These are phyloP conservation scores for Nitzschia sp. DNA, from an alignment of 108 stramenopile species.

Conservation along the genomic window DNA sequence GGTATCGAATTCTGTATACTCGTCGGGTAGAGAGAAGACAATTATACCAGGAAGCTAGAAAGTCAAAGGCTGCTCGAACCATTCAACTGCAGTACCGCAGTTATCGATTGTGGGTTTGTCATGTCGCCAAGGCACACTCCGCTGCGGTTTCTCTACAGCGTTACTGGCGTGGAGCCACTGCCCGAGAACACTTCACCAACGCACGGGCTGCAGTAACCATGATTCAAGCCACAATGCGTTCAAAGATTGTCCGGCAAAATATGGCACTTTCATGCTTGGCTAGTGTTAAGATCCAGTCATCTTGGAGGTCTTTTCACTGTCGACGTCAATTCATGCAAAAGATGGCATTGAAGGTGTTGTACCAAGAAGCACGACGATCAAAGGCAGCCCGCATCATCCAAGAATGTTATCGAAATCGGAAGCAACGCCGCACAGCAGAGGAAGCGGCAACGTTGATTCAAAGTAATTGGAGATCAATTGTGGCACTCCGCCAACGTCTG, in stretches of 20 bases:
- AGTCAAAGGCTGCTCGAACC: slow-evolving; percentile 2
- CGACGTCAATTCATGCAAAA: background rate
- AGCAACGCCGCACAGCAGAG: no score
- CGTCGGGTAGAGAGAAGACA: background rate
- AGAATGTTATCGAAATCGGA: background rate
- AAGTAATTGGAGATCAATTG: no score
- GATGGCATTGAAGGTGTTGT: background rate
- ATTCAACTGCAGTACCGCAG: slow-evolving; percentile 7
- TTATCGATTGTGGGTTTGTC: background rate
- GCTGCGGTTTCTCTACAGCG: slow-evolving; percentile 7
- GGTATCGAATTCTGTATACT: background rate
- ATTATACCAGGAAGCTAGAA: background rate
- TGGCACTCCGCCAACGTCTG: no score
- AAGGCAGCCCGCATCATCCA: slow-evolving; percentile 18
- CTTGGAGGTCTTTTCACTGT: background rate
- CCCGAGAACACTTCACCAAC: background rate
- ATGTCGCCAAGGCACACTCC: background rate
- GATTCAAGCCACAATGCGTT: slow-evolving; percentile 11
- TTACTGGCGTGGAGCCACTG: slow-evolving; percentile 14
- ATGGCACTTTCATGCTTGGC: background rate
- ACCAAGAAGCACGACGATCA: background rate
- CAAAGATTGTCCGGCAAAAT: slow-evolving; percentile 3
- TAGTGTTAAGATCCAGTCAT: background rate
- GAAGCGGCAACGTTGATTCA: no score
- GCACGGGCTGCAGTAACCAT: slow-evolving; percentile 9